These are phyloP conservation scores for Pulveroboletus sp. DNA, from an alignment of 1,284 basidiomycete species.

Conservation along the genomic window DNA sequence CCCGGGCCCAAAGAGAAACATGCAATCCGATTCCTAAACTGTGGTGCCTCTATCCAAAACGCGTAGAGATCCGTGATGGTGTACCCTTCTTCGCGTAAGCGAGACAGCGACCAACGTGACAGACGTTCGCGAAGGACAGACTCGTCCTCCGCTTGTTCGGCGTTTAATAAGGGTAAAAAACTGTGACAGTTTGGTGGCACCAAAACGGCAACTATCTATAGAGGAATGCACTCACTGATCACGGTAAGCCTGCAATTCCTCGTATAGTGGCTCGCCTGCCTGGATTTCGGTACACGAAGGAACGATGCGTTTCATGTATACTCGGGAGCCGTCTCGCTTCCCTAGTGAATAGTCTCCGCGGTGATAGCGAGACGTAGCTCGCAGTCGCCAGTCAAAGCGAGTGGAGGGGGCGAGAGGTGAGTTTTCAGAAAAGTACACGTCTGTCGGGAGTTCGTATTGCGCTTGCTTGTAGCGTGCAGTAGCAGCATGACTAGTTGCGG, in stretches of 20 bases:
- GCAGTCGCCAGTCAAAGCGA: conserved; percentile 44
- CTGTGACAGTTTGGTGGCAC: conserved; percentile 40
- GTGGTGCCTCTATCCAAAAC: conserved; percentile 62
- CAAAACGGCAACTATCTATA: not conserved
- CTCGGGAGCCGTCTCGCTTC: conserved; percentile 10
- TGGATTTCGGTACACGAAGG: conserved; percentile 38
- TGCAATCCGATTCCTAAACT: conserved; percentile 63
- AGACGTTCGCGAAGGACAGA: conserved; percentile 60
- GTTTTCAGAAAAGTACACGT: conserved; percentile 34
- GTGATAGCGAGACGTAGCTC: conserved; percentile 36
- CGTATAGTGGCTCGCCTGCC: conserved; percentile 42
- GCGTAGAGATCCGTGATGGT: conserved; percentile 62
- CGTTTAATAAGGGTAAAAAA: conserved; percentile 61
- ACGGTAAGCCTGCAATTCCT: conserved; percentile 48
- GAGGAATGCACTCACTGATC: conserved; percentile 40
- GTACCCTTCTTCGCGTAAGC: conserved; percentile 68
- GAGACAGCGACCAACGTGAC: conserved; percentile 60
- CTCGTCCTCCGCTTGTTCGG: conserved; percentile 68
- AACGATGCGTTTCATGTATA: conserved; percentile 38
- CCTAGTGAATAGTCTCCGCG: not conserved
- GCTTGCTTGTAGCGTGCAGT: conserved; percentile 18
- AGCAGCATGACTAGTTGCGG: conserved; percentile 4
- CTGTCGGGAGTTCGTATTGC: conserved; percentile 26
- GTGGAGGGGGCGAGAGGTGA: conserved; percentile 31
- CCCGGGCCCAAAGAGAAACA: conserved; percentile 62